Percentiles rank a stretch among this genome's conserved stretches.
Evolutionary conservation across 352 stramenopile genomes (phyloP).

Genomic region (Globisporangium iwayamae): DNA sequence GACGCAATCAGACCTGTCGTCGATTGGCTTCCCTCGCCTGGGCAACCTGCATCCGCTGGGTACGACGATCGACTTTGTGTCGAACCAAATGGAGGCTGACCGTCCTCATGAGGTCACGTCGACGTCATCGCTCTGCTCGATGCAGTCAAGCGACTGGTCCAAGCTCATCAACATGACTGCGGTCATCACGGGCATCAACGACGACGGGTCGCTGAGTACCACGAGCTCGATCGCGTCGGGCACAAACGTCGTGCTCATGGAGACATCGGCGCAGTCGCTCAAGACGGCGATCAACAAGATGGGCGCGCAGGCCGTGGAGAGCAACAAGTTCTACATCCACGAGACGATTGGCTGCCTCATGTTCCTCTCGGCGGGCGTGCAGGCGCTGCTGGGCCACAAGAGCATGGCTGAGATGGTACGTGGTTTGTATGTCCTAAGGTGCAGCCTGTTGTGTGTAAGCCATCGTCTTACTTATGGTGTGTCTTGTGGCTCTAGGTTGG

Average conservation of each 20-base stretch:
- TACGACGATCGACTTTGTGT: slow-evolving; percentile 77
- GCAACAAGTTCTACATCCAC: slow-evolving; percentile 78
- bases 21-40: slow-evolving; percentile 76
- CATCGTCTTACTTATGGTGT: neutral
- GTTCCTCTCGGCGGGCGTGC: slow-evolving; percentile 83
- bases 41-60: slow-evolving; percentile 81
- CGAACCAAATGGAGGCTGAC: slow-evolving; percentile 67
- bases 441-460: neutral
- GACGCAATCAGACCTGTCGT: slow-evolving; percentile 62
- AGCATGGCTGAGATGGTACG: slow-evolving; percentile 86
- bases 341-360: slow-evolving; percentile 84
- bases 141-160: slow-evolving; percentile 80
- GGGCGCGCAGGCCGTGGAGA: slow-evolving; percentile 65
- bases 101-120: slow-evolving; percentile 47
- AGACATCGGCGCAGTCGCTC: slow-evolving; percentile 73
- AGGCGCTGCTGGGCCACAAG: slow-evolving; percentile 82
- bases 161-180: slow-evolving; percentile 84
- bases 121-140: slow-evolving; percentile 61
- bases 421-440: neutral
- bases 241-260: slow-evolving; percentile 85
- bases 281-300: slow-evolving; percentile 88
- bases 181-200: slow-evolving; percentile 83
- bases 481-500: slow-evolving; percentile 46
- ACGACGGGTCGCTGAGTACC: slow-evolving; percentile 76
- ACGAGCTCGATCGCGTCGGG: slow-evolving; percentile 74